Base-by-base conservation (phyloP, 257 asterid species). In the Gentiana dahurica region DNA sequence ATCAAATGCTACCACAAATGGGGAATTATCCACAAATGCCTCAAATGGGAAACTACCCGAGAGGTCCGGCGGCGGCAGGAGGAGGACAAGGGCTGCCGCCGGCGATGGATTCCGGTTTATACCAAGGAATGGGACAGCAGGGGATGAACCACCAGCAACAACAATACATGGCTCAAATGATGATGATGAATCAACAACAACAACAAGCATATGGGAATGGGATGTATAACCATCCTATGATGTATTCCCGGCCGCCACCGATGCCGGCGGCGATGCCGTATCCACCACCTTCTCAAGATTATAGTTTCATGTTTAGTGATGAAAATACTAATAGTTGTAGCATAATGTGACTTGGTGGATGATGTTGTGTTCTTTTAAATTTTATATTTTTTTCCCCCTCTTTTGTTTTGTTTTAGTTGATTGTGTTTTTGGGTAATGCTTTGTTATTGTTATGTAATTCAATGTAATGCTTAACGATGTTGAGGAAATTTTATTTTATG, bases 241-340 rank as follows among this genome's bases (percentile, higher is more conserved):
- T 71, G 71, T 77, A 79, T 34, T 66, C 70, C 0, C 67, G 74
- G 37, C 81, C 71, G 47, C 80, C 79, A 0, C 67, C 71, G 2
- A 63, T 74, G 80, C 79, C 79, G 0, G 72, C 73, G 4, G 66
- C 66, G 60, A 62, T 68, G 70, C 47, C 67, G 1, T 75, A 80
- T 9, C 86, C 82, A 8, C 86, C 82, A 8, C 64, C 54, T 2
- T 61, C 60, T 8, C 89, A 79, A 33, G 65, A 71, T 32, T 82
- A 72, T 10, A 71, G 87, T 10, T 80, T 82, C 35, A 80, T 82
- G 55, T 83, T 86, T 64, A 86, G 81, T 61, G 95, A 86, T 64
- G 95, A 86, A 70, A 86, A 86, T n/a, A 73, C 95, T n/a, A 66
- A 54, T 53, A 79, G 93, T 52, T 86, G 95, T 71, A 78, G 82